phyloP scores from a whole-genome alignment of 2,329 filamentous ascomycete species.

The Lizonia empirigonia region DNA sequence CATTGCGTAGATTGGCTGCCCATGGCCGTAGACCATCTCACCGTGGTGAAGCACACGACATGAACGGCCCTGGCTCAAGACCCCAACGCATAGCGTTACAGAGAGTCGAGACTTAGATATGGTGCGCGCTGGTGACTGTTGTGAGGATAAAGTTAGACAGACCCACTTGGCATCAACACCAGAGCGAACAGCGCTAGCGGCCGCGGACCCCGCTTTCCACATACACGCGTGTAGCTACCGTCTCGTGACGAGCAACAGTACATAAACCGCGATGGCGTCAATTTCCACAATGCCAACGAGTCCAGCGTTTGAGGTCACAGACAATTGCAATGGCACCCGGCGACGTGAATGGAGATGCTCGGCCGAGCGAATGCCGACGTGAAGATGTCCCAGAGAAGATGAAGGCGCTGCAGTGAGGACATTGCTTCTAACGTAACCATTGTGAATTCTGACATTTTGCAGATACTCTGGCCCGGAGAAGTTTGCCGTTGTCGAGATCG shows the following conservation, averaged over 20 bases:
- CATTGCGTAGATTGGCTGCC: too few relatives aligned
- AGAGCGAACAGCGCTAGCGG: not conserved
- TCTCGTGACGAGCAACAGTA: not conserved
- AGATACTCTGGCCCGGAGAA: slow-evolving; percentile 30
- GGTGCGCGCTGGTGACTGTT: too few relatives aligned
- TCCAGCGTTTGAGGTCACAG: not conserved
- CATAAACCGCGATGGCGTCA: not conserved
- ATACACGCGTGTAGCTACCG: slow-evolving; percentile 7
- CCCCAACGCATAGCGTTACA: too few relatives aligned
- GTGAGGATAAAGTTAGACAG: not conserved
- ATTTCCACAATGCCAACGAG: not conserved
- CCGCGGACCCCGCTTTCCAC: slow-evolving; percentile 1
- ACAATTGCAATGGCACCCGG: not conserved
- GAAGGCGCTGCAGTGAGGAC: slow-evolving; percentile 31
- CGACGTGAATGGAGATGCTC: not conserved
- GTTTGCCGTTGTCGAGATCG: slow-evolving; percentile 28
- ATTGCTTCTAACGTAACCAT: too few relatives aligned
- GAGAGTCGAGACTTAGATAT: too few relatives aligned
- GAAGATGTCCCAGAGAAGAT: slow-evolving; percentile 25
- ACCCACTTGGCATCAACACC: not conserved
- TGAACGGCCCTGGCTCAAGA: too few relatives aligned
- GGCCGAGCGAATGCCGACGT: not conserved
- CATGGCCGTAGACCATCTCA: too few relatives aligned
- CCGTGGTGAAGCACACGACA: too few relatives aligned
- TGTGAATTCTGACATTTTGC: not conserved